These are phyloP conservation scores for Dioscorea zingiberensis DNA, from an alignment of 106 monocot species.

Conservation along the genomic window DNA sequence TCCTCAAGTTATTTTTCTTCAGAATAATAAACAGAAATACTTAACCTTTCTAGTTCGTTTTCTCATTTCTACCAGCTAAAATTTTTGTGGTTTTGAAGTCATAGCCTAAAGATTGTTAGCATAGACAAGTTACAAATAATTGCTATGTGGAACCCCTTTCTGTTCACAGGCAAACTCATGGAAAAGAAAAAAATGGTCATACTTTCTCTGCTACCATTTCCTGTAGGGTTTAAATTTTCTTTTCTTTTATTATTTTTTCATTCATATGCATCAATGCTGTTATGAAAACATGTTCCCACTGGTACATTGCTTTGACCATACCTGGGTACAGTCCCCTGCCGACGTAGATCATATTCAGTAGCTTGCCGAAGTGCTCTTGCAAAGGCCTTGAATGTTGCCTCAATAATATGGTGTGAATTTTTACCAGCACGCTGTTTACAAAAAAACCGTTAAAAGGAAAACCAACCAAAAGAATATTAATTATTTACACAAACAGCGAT, in stretches of 20 bases:
- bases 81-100: no score
- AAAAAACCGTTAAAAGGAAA: background rate
- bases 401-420: slow-evolving; percentile 93
- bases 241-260: background rate
- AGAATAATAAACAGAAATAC: no score
- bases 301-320: slow-evolving; percentile 1
- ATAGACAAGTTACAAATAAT: no score
- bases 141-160: no score
- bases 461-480: no score
- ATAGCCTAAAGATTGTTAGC: no score
- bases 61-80: no score
- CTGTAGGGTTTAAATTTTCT: no score
- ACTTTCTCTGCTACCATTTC: background rate
- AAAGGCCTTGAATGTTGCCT: slow-evolving; percentile 98
- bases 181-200: background rate
- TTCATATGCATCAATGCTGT: background rate
- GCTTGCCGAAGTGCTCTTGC: slow-evolving; percentile 96
- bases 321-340: slow-evolving; percentile 77
- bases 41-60: no score
- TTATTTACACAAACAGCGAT: no score
- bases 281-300: background rate
- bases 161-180: no score
- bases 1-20: no score
- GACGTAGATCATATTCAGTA: slow-evolving; percentile 73
- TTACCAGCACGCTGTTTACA: slow-evolving; percentile 60